Evolutionary conservation across 306 rosid genomes (phyloP).

Genomic region (Aeschynomene evenia): DNA sequence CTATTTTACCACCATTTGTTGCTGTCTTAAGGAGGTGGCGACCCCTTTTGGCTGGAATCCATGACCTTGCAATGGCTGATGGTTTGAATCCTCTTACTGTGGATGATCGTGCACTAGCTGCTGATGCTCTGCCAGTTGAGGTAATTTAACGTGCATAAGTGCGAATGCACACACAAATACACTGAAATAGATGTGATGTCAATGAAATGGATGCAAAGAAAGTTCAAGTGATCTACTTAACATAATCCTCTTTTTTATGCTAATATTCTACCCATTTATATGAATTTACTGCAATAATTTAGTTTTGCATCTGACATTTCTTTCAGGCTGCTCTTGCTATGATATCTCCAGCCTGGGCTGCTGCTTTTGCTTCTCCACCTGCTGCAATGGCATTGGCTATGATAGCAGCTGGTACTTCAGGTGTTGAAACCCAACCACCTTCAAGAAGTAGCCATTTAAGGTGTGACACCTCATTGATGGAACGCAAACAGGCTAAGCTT

Average conservation of each 20-base stretch:
- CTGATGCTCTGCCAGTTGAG: slow-evolving; percentile 81
- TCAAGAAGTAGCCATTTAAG: slow-evolving; percentile 53
- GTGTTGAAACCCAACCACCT: slow-evolving; percentile 71
- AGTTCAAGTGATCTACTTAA: neutral
- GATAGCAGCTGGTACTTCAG: slow-evolving; percentile 98
- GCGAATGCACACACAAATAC: neutral
- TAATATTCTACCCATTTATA: slow-evolving; percentile 2
- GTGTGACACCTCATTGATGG: slow-evolving; percentile 86
- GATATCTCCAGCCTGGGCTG: slow-evolving; percentile 98
- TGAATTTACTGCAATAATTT: slow-evolving; percentile 25
- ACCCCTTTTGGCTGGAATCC: slow-evolving; percentile 91
- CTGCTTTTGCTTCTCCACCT: slow-evolving; percentile 99
- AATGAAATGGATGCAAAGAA: neutral
- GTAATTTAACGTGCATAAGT: slow-evolving; percentile 35
- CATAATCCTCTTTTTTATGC: slow-evolving; percentile 8
- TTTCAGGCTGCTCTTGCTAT: slow-evolving; percentile 87
- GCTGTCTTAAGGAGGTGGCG: slow-evolving; percentile 97
- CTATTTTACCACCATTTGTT: slow-evolving; percentile 84
- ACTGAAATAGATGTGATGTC: slow-evolving; percentile 5
- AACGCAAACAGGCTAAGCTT: slow-evolving; percentile 77
- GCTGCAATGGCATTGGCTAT: slow-evolving; percentile 99
- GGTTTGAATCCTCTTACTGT: slow-evolving; percentile 77
- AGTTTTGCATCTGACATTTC: slow-evolving; percentile 21
- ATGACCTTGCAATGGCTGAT: slow-evolving; percentile 92
- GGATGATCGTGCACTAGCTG: slow-evolving; percentile 70